phyloP scores from a whole-genome alignment of 306 rosid genomes.

The Glycine soja region DNA sequence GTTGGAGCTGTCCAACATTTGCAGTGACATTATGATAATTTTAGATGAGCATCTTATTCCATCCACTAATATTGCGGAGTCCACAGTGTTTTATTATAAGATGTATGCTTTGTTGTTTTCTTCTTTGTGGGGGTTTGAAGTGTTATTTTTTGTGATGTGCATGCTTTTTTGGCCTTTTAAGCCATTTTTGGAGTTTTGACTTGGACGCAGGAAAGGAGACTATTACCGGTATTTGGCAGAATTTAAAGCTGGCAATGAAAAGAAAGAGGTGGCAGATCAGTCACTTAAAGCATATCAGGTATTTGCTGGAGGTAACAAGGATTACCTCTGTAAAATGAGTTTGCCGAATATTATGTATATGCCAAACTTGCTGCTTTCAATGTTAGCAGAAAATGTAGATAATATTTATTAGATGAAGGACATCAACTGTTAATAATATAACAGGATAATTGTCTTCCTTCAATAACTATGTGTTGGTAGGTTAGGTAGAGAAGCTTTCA shows the following conservation, averaged over 20 bases:
- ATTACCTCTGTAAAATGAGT: constrained; percentile 14
- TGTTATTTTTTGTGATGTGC: neutral
- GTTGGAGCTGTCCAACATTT: constrained; percentile 52
- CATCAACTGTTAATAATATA: neutral
- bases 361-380: neutral
- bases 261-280: constrained; percentile 54
- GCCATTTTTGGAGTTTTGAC: neutral
- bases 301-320: constrained; percentile 20
- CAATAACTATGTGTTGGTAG: neutral
- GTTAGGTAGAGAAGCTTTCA: constrained; percentile 4
- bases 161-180: no score
- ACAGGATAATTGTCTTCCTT: constrained; percentile 23
- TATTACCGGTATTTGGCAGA: constrained; percentile 55
- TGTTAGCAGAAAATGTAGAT: constrained; percentile 33
- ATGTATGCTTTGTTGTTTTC: constrained; percentile 47
- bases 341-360: neutral
- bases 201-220: constrained; percentile 58
- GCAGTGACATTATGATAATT: constrained; percentile 56
- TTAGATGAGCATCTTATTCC: constrained; percentile 62
- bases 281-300: constrained; percentile 59
- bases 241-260: constrained; percentile 48
- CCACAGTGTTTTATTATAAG: constrained; percentile 54
- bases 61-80: constrained; percentile 48
- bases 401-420: constrained; percentile 26
- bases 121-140: constrained; percentile 1